phyloP scores from a whole-genome alignment of 2,329 filamentous ascomycete species.

The Coleophoma eucalyptorum region DNA sequence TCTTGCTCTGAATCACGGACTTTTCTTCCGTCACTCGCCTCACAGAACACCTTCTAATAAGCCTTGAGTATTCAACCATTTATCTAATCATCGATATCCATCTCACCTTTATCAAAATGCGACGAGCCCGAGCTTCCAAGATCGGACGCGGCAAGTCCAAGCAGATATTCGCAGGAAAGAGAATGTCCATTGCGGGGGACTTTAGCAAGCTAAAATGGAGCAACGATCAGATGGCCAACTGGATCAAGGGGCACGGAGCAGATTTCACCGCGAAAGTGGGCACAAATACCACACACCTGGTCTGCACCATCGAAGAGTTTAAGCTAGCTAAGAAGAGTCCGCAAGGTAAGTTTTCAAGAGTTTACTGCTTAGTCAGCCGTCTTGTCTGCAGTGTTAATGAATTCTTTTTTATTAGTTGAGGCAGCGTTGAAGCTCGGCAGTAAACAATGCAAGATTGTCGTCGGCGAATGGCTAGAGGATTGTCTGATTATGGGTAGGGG shows the following conservation, averaged over 20 bases:
- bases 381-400: too few relatives aligned
- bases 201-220: slow-evolving; percentile 40
- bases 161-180: slow-evolving; percentile 45
- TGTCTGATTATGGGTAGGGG: slow-evolving; percentile 24
- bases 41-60: too few relatives aligned
- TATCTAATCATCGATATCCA: too few relatives aligned
- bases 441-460: slow-evolving; percentile 36
- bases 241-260: slow-evolving; percentile 63
- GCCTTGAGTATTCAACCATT: too few relatives aligned
- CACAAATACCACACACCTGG: slow-evolving; percentile 64
- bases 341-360: slow-evolving; percentile 13
- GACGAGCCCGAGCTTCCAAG: too few relatives aligned
- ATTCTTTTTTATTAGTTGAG: slow-evolving; percentile 28
- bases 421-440: slow-evolving; percentile 30
- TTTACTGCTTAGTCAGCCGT: not conserved
- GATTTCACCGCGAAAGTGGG: slow-evolving; percentile 47
- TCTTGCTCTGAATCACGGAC: too few relatives aligned
- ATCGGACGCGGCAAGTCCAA: slow-evolving; percentile 3
- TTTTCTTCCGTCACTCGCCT: too few relatives aligned
- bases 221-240: slow-evolving; percentile 56
- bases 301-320: slow-evolving; percentile 62
- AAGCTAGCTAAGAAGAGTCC: slow-evolving; percentile 24
- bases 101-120: too few relatives aligned
- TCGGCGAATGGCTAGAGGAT: slow-evolving; percentile 42
- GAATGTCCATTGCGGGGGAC: slow-evolving; percentile 55